Base-by-base conservation (phyloP, 1,139 yeast species). In the Suhomyces chickasaworum region DNA sequence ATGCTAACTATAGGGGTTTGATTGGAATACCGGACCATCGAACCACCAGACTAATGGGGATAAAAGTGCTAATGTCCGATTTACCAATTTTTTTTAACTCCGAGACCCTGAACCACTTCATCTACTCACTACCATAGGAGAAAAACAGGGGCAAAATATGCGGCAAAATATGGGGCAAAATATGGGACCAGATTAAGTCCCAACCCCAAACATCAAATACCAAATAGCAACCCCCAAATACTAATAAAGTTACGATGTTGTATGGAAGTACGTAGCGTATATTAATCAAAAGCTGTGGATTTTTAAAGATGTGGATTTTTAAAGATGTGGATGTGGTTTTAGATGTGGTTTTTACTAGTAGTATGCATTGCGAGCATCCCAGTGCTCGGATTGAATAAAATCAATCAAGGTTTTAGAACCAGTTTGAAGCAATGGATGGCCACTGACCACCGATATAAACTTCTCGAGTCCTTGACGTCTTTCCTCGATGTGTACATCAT, bases 371-470 rank as follows among this genome's bases (percentile, higher is more conserved):
- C 57, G 51, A 53, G 77, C 74, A 49, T 85, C 90, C 96, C 96
- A 89, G 43, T 73, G 76, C 7, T 90, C 96, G 59, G 89, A 93
- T 65, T 91, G 97, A 44, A 93, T 83, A 59, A 93, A 93, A 41
- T 91, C 86, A 49, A 86, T 84, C 54, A 93, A 75, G 1, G 88
- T 82, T 54, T 82, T 81, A n/a, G 93, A 83, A 0, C 96, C 96
- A 0, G 97, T 88, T 66, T 93, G 98, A 48, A 93, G 69, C 51
- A 93, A 69, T 1, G 99, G 99, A 64, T 93, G 99, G 8, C 97
- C 96, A 16, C 96, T 95, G 10, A 93, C 96, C 22, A 81, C 75
- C 46, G 79, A 78, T 37, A 93, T 65, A 66, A 95, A 93, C 60
- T 81, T 80, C 62, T 90, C 96, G 42, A 93, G 73, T 0, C 97